phyloP scores from a whole-genome alignment of 2,329 filamentous ascomycete genomes.

The Aspergillus intermedius region DNA sequence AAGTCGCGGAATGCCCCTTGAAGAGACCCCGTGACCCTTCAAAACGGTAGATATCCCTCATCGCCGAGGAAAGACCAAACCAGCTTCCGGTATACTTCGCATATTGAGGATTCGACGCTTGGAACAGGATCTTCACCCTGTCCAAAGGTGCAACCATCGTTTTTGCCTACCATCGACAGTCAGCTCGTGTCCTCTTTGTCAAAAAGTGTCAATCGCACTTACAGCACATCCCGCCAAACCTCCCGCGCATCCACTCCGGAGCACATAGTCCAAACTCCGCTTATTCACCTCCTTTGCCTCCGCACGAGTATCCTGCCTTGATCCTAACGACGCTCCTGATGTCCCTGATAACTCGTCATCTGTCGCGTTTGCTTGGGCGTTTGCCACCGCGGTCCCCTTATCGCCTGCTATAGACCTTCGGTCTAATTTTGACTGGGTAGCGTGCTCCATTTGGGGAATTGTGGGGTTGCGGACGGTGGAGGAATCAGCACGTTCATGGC shows the following conservation, averaged over 20 bases:
- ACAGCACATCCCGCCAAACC: slow-evolving; percentile 89
- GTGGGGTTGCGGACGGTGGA: slow-evolving; percentile 8
- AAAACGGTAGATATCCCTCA: slow-evolving; percentile 71
- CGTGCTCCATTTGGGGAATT: slow-evolving; percentile 26
- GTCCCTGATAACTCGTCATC: slow-evolving; percentile 6
- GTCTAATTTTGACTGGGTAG: slow-evolving; percentile 18
- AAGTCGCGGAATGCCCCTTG: slow-evolving; percentile 87
- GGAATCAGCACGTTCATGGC: slow-evolving; percentile 23
- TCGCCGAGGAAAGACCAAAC: slow-evolving; percentile 73
- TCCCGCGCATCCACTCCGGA: slow-evolving; percentile 77
- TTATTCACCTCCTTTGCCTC: slow-evolving; percentile 50
- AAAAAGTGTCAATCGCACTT: slow-evolving; percentile 34
- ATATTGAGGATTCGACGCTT: slow-evolving; percentile 89
- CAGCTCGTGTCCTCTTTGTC: slow-evolving; percentile 2
- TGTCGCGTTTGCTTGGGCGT: slow-evolving; percentile 8
- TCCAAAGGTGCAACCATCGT: slow-evolving; percentile 92
- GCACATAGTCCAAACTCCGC: slow-evolving; percentile 74
- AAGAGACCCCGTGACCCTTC: slow-evolving; percentile 75
- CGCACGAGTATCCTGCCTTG: slow-evolving; percentile 7
- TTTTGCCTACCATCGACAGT: slow-evolving; percentile 61
- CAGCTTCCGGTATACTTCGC: slow-evolving; percentile 87
- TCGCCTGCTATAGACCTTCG: slow-evolving; percentile 14
- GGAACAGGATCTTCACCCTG: slow-evolving; percentile 97
- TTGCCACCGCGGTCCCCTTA: slow-evolving; percentile 10
- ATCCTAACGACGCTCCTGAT: background rate